Evolutionary conservation across 1,139 yeast species (phyloP).

Genomic region (Debaryomyces udenii): DNA sequence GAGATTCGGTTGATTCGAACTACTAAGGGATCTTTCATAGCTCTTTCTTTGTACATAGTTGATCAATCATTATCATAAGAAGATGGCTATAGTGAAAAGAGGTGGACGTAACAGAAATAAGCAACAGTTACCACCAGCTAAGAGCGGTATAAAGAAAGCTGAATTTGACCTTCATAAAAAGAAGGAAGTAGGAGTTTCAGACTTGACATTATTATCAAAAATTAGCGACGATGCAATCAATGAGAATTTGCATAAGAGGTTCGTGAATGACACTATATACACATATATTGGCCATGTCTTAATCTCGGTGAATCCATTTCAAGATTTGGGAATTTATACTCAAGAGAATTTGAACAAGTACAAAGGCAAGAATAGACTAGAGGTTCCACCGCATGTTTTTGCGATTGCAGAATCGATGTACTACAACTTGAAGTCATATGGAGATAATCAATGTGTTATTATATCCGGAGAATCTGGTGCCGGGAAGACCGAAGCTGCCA

Average conservation of each 20-base stretch:
- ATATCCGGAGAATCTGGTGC: slow-evolving; percentile 99
- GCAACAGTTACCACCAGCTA: slow-evolving; percentile 57
- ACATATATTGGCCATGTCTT: slow-evolving; percentile 87
- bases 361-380: slow-evolving; percentile 89
- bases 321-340: slow-evolving; percentile 94
- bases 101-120: slow-evolving; percentile 67
- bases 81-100: slow-evolving; percentile 77
- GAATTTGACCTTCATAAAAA: slow-evolving; percentile 86
- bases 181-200: slow-evolving; percentile 97
- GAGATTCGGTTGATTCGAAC: slow-evolving; percentile 1
- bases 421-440: slow-evolving; percentile 90
- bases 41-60: not conserved
- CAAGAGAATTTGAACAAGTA: slow-evolving; percentile 72
- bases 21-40: slow-evolving; percentile 3
- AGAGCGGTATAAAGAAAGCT: slow-evolving; percentile 81
- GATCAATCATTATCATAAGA: slow-evolving; percentile 7
- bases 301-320: slow-evolving; percentile 95
- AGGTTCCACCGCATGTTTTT: slow-evolving; percentile 98
- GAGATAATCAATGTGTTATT: slow-evolving; percentile 96
- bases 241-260: slow-evolving; percentile 86
- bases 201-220: slow-evolving; percentile 83
- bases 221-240: slow-evolving; percentile 93
- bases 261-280: slow-evolving; percentile 86
- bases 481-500: slow-evolving; percentile 98
- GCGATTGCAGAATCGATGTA: slow-evolving; percentile 98